Evolutionary conservation across 2,329 filamentous ascomycete genomes (phyloP).

Genomic region (Graphium sp.): DNA sequence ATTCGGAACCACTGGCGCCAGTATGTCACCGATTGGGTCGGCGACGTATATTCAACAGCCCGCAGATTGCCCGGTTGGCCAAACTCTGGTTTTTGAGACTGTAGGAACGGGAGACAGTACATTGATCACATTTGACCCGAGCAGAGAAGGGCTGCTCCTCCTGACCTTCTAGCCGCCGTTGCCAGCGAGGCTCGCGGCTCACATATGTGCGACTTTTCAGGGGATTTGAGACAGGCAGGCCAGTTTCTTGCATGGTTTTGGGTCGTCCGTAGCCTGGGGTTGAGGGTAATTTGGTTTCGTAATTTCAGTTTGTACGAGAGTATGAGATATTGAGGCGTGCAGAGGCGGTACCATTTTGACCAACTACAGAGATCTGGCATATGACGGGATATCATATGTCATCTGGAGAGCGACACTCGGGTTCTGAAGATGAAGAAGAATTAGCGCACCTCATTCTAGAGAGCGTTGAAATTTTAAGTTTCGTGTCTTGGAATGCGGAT

Average conservation of each 20-base stretch:
- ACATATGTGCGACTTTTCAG: not conserved
- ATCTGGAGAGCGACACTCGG: no score
- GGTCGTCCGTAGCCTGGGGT: no score
- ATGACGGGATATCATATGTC: no score
- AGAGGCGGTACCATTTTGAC: no score
- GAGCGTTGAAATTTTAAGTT: no score
- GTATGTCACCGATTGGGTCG: slow-evolving; percentile 6
- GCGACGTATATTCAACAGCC: slow-evolving; percentile 1
- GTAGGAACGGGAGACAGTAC: slow-evolving; percentile 4
- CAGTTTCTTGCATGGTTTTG: not conserved
- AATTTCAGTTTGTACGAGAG: no score
- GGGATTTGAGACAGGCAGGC: not conserved
- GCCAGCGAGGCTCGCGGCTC: not conserved
- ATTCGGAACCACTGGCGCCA: slow-evolving; percentile 2
- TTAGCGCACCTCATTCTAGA: no score
- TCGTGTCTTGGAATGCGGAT: no score
- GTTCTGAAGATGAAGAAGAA: no score
- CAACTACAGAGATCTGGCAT: no score
- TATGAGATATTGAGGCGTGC: no score
- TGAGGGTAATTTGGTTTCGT: no score
- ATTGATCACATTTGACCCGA: slow-evolving; percentile 2
- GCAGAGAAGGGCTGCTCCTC: slow-evolving; percentile 3
- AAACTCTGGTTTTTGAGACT: slow-evolving; percentile 4
- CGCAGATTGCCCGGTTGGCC: slow-evolving; percentile 1
- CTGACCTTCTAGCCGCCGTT: not conserved